phyloP scores from a whole-genome alignment of 768 basidiomycete species.

The Tricholoma furcatifolium region DNA sequence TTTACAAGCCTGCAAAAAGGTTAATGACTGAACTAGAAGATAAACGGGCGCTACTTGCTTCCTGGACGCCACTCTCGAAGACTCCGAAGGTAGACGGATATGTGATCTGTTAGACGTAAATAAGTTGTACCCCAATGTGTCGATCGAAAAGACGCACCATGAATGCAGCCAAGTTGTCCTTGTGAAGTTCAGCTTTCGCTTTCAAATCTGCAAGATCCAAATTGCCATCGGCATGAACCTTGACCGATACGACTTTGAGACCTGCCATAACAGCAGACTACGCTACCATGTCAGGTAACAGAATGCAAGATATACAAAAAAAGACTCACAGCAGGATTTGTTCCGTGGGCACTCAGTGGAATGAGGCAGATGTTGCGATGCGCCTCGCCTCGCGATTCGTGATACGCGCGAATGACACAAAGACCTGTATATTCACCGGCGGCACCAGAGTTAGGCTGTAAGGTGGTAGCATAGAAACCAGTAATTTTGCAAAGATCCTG shows the following conservation, averaged over 20 bases:
- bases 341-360: conserved; percentile 95
- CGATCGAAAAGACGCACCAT: conserved; percentile 57
- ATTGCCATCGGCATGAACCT: conserved; percentile 83
- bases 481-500: conserved; percentile 90
- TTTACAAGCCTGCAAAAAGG: conserved; percentile 67
- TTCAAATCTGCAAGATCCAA: conserved; percentile 86
- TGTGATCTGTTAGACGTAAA: conserved; percentile 67
- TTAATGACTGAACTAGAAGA: conserved; percentile 5
- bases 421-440: conserved; percentile 98
- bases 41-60: conserved; percentile 36
- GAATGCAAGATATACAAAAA: not conserved
- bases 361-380: conserved; percentile 92
- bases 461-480: conserved; percentile 92
- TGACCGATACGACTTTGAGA: conserved; percentile 94
- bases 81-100: conserved; percentile 98
- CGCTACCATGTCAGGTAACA: conserved; percentile 15
- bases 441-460: conserved; percentile 99
- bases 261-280: conserved; percentile 98
- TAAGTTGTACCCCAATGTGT: not conserved
- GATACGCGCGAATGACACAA: conserved; percentile 90
- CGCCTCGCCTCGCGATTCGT: conserved; percentile 81
- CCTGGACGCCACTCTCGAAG: conserved; percentile 87
- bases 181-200: conserved; percentile 87
- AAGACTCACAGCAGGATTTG: conserved; percentile 86
- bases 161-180: conserved; percentile 89